phyloP scores from a whole-genome alignment of 345 rosid genomes.

The rapeseed (Brassica napus) region DNA sequence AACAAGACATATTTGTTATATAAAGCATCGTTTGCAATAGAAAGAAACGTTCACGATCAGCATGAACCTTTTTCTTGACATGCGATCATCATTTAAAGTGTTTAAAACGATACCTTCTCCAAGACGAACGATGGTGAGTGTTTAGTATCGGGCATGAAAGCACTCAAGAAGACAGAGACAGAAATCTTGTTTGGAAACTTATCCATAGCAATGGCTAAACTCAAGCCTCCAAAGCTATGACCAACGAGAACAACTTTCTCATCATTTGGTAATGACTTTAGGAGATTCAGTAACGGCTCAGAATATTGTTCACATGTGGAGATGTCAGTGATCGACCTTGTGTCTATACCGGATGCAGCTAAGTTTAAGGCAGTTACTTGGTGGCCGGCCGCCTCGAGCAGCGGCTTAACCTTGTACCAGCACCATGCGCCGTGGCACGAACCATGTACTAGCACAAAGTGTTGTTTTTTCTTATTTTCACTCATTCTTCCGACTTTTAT shows the following conservation, averaged over 20 bases:
- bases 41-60: not conserved
- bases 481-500: slow-evolving; percentile 18
- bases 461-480: slow-evolving; percentile 31
- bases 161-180: slow-evolving; percentile 32
- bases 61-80: not conserved
- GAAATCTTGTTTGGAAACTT: slow-evolving; percentile 38
- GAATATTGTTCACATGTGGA: slow-evolving; percentile 44
- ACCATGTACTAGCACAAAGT: slow-evolving; percentile 66
- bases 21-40: not conserved
- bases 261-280: slow-evolving; percentile 30
- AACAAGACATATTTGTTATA: not conserved
- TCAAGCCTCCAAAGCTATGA: slow-evolving; percentile 71
- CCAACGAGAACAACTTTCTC: slow-evolving; percentile 65
- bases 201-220: slow-evolving; percentile 50
- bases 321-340: slow-evolving; percentile 46
- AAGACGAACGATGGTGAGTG: slow-evolving; percentile 38
- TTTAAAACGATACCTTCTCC: slow-evolving; percentile 19
- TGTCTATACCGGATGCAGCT: slow-evolving; percentile 53
- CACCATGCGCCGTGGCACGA: slow-evolving; percentile 64
- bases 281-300: slow-evolving; percentile 50
- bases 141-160: slow-evolving; percentile 42
- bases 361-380: slow-evolving; percentile 53
- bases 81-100: not conserved
- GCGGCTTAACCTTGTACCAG: slow-evolving; percentile 67
- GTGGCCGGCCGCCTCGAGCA: slow-evolving; percentile 50